Percentiles rank a stretch among this genome's conserved stretches.
Evolutionary conservation across 495 filamentous ascomycete species (phyloP).

Genomic region (Viridothelium virens): DNA sequence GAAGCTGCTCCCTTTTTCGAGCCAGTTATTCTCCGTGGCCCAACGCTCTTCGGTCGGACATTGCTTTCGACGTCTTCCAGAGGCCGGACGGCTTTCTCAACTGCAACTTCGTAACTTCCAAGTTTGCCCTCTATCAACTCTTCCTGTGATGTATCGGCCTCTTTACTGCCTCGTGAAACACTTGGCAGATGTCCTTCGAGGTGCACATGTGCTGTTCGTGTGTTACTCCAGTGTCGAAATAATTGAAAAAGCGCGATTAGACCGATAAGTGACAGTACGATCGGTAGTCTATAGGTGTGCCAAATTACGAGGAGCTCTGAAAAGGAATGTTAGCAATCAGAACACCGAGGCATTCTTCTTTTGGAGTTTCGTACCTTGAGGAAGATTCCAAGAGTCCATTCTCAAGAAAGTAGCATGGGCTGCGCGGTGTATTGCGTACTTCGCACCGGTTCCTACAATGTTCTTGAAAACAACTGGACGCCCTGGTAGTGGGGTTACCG

Average conservation of each 20-base stretch:
- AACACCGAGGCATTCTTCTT: background rate
- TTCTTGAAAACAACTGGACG: background rate
- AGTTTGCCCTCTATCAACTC: constrained; percentile 16
- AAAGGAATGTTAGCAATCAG: background rate
- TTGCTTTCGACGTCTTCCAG: background rate
- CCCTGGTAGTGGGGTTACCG: background rate
- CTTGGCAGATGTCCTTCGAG: background rate
- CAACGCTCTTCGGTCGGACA: background rate
- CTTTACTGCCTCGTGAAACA: background rate
- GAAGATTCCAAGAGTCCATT: background rate
- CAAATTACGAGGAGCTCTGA: constrained; percentile 32
- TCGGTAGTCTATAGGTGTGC: constrained; percentile 29
- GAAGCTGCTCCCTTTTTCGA: constrained; percentile 23
- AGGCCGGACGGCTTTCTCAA: background rate
- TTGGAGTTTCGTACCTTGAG: background rate
- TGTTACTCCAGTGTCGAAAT: constrained; percentile 20
- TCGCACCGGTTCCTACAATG: too few relatives aligned
- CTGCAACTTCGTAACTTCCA: constrained; percentile 1
- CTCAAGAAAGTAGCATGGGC: too few relatives aligned
- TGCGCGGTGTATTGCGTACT: too few relatives aligned
- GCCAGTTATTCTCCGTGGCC: constrained; percentile 36
- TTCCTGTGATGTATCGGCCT: background rate
- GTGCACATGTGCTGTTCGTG: constrained; percentile 5
- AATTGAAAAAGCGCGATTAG: constrained; percentile 25
- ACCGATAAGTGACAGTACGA: constrained; percentile 28